Evolutionary conservation across 768 basidiomycete species (phyloP).

Genomic region (Lactifluus echinatus): DNA sequence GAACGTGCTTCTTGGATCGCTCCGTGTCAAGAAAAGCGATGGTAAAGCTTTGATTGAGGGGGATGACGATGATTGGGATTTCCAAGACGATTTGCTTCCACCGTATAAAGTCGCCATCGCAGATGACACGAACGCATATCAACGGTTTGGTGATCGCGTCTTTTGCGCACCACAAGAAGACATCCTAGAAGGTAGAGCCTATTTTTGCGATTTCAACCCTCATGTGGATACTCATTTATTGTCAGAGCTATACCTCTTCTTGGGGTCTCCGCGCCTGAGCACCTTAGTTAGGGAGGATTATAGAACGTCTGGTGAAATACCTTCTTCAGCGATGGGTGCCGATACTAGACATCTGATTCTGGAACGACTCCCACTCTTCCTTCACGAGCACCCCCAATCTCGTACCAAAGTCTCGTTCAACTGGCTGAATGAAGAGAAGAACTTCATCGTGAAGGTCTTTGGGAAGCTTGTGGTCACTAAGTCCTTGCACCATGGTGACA

Average conservation of each 20-base stretch:
- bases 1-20: slow-evolving; percentile 66
- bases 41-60: slow-evolving; percentile 31
- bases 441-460: slow-evolving; percentile 65
- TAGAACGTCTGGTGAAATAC: slow-evolving; percentile 45
- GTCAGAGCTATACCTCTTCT: slow-evolving; percentile 60
- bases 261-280: slow-evolving; percentile 72
- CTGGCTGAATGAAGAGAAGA: slow-evolving; percentile 55
- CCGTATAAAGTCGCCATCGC: slow-evolving; percentile 71
- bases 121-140: slow-evolving; percentile 77
- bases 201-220: background rate
- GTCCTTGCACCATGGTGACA: slow-evolving; percentile 44
- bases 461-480: slow-evolving; percentile 57
- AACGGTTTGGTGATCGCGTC: slow-evolving; percentile 67
- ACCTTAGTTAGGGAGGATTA: slow-evolving; percentile 72
- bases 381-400: slow-evolving; percentile 78
- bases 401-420: slow-evolving; percentile 49
- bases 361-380: slow-evolving; percentile 82
- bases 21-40: slow-evolving; percentile 40
- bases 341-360: slow-evolving; percentile 58
- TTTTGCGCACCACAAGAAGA: slow-evolving; percentile 86
- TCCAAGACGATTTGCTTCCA: slow-evolving; percentile 60
- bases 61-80: slow-evolving; percentile 71
- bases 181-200: slow-evolving; percentile 69
- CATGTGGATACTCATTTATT: background rate
- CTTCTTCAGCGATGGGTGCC: slow-evolving; percentile 36